Percentiles rank a stretch among this genome's conserved stretches.
phyloP scores from a whole-genome alignment of 352 stramenopile species.

The Phytophthora kernoviae region DNA sequence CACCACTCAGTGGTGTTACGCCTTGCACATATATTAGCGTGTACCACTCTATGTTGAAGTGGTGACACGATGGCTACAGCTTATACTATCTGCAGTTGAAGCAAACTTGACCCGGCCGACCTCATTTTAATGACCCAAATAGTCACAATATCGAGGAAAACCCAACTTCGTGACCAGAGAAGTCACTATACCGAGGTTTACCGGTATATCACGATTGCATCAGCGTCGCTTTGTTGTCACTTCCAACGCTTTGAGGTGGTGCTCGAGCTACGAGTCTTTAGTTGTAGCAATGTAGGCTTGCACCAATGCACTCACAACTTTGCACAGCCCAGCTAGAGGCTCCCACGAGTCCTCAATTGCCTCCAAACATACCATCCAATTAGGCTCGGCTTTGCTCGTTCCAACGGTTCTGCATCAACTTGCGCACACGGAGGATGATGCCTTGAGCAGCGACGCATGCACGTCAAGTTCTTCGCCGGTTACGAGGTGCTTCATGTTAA shows the following conservation, averaged over 20 bases:
- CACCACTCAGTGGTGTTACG: slow-evolving; percentile 9
- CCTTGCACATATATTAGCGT: background rate
- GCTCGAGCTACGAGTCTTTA: slow-evolving; percentile 7
- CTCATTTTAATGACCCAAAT: background rate
- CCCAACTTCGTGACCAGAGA: background rate
- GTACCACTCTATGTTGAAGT: slow-evolving; percentile 5
- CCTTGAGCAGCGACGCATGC: slow-evolving; percentile 21
- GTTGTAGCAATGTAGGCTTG: slow-evolving; percentile 8
- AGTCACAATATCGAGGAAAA: slow-evolving; percentile 5
- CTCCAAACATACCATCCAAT: slow-evolving; percentile 19
- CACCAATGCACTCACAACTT: slow-evolving; percentile 16
- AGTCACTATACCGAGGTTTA: slow-evolving; percentile 4
- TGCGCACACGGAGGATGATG: slow-evolving; percentile 8
- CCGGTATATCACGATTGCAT: background rate
- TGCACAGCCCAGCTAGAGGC: slow-evolving; percentile 10
- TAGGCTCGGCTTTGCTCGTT: slow-evolving; percentile 13
- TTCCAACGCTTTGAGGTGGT: slow-evolving; percentile 8
- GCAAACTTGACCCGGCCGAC: slow-evolving; percentile 9
- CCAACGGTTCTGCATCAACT: slow-evolving; percentile 12
- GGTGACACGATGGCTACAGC: slow-evolving; percentile 2
- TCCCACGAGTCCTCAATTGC: slow-evolving; percentile 25
- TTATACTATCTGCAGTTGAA: slow-evolving; percentile 18
- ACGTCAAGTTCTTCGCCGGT: slow-evolving; percentile 20
- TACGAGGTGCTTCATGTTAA: slow-evolving; percentile 19
- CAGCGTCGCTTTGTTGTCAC: background rate